Evolutionary conservation across 805 yeast genomes (phyloP).

Genomic region (Naumovozyma baii): DNA sequence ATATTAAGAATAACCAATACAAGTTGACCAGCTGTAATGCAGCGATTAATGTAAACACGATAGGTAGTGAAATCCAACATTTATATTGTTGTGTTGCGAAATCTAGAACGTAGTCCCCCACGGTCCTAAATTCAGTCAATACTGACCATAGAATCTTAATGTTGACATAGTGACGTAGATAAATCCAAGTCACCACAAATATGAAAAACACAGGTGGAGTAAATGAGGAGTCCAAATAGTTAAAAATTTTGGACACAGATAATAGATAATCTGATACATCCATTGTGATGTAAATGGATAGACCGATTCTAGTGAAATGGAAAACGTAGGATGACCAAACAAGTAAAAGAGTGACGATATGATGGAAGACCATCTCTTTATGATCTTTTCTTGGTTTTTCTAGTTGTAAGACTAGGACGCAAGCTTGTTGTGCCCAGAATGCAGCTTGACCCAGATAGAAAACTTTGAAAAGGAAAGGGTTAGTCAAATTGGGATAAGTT

Average conservation of each 20-base stretch:
- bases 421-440: conserved; percentile 88
- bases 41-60: conserved; percentile 62
- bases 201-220: conserved; percentile 25
- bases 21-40: conserved; percentile 72
- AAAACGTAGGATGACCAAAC: conserved; percentile 76
- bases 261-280: conserved; percentile 82
- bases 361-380: conserved; percentile 79
- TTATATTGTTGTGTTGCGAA: conserved; percentile 84
- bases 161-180: conserved; percentile 74
- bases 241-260: conserved; percentile 66
- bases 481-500: conserved; percentile 67
- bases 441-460: conserved; percentile 85
- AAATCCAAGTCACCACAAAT: conserved; percentile 65
- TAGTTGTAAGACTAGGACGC: conserved; percentile 62
- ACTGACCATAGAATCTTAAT: conserved; percentile 67
- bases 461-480: conserved; percentile 55
- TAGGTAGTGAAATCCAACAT: conserved; percentile 84
- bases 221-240: conserved; percentile 55
- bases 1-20: conserved; percentile 74
- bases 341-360: conserved; percentile 73
- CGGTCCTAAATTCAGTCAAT: conserved; percentile 68
- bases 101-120: conserved; percentile 67
- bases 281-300: conserved; percentile 85
- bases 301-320: conserved; percentile 92
- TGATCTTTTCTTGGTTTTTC: conserved; percentile 89